Percentiles rank a stretch among this genome's conserved stretches.
Conservation (phyloP, 106 monocot genomes). For the Triglochin maritima region DNA sequence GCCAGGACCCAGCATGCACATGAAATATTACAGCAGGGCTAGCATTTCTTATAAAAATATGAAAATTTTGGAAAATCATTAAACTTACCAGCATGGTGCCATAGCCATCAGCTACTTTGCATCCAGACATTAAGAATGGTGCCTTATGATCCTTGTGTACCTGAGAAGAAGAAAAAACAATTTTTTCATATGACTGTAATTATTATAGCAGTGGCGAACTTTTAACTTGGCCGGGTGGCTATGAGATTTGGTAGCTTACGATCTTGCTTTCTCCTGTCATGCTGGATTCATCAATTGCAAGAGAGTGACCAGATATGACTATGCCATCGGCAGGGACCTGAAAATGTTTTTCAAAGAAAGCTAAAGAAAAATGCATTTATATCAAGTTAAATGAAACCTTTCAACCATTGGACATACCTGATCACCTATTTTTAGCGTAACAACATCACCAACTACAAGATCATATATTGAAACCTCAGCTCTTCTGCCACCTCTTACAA, state of each 20-base stretch:
- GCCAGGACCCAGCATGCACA: too few relatives aligned
- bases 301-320: conserved; percentile 77
- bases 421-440: conserved; percentile 86
- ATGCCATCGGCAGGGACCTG: conserved; percentile 95
- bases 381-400: not conserved
- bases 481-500: conserved; percentile 75
- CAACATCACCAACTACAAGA: conserved; percentile 76
- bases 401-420: conserved; percentile 28
- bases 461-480: conserved; percentile 69
- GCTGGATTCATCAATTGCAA: conserved; percentile 53
- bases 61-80: too few relatives aligned
- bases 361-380: not conserved
- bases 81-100: conserved; percentile 72
- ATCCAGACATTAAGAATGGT: conserved; percentile 98
- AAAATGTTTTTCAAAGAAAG: not conserved
- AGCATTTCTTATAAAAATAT: too few relatives aligned
- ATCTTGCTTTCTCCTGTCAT: conserved; percentile 52
- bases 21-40: too few relatives aligned
- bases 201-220: too few relatives aligned
- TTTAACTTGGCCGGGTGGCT: too few relatives aligned
- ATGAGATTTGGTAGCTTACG: conserved; percentile 31
- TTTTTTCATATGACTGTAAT: too few relatives aligned
- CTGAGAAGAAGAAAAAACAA: too few relatives aligned
- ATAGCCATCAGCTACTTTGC: conserved; percentile 95
- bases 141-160: conserved; percentile 69